Base-by-base conservation (phyloP, 805 yeast genomes). In the Candida qinlingensis region DNA sequence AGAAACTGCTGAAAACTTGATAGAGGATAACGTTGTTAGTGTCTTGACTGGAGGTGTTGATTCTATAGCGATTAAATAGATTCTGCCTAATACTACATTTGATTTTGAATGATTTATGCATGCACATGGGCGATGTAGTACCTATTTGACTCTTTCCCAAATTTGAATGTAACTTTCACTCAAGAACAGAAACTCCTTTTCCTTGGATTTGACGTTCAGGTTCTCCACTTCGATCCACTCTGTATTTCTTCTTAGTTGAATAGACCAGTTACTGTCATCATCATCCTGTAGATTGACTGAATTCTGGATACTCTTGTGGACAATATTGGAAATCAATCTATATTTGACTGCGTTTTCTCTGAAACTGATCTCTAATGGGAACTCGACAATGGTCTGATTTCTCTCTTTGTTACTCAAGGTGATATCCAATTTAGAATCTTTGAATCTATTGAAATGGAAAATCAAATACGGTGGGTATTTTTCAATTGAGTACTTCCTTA, bases 11-110 rank as follows among this genome's bases (percentile, higher is more conserved):
- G 95, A 88, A 56, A 73, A 75, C 52, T 74, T 88, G 45, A 80
- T 95, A 59, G 99, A 94, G 68, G 94, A 88, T 46, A 95, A 94
- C 64, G 83, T 94, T 43, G 89, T 88, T 10, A 81, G 96, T 34
- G 77, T 92, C 54, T 74, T 91, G 62, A 87, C 96, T 12, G 87
- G 97, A 44, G 87, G 86, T 67, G 91, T 94, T 39, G 91, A 94
- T 67, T 80, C 92, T 42, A 83, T 88, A 49, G 96, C 97, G 29
- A 89, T 94, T 57, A 85, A 85, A 67, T 88, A 74, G 57, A 41
- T 9, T 10, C 7, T 13, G 25, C 7, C 34, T 41, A 8, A 35
- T 19, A 25, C 6, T 7, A 10, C 19, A 19, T 19, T 19, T 19
- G 19, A 19, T 19, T 19, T 19, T 19, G 19, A 19, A 19, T 19